A percentile compares a stretch with the other conserved stretches of the same genome.
Evolutionary conservation across 768 basidiomycete species (phyloP).

Genomic region (Cantharellus anzutake): DNA sequence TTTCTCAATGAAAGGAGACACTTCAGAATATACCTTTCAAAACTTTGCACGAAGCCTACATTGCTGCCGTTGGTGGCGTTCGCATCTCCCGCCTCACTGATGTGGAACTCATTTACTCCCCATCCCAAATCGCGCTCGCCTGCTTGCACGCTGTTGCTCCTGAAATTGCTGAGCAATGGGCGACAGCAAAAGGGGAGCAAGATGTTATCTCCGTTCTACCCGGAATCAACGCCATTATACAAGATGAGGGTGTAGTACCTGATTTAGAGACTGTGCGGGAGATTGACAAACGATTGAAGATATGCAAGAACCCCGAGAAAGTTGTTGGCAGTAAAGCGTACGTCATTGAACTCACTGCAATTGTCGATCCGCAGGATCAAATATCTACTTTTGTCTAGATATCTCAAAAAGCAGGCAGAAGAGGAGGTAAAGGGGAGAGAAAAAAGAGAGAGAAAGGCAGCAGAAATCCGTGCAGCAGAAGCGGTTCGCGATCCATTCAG

Average conservation of each 20-base stretch:
- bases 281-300: constrained; percentile 67
- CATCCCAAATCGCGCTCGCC: constrained; percentile 84
- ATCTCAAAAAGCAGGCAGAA: constrained; percentile 38
- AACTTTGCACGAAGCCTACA: constrained; percentile 37
- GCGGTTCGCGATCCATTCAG: constrained; percentile 56
- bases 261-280: constrained; percentile 71
- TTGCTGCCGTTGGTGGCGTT: constrained; percentile 44
- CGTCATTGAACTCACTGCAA: constrained; percentile 13
- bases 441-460: constrained; percentile 34
- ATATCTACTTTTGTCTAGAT: constrained; percentile 6
- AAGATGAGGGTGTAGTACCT: constrained; percentile 36
- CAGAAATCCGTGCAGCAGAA: constrained; percentile 16
- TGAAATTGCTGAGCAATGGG: constrained; percentile 42
- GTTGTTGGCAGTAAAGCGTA: constrained; percentile 78
- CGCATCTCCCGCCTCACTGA: constrained; percentile 77
- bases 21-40: constrained; percentile 33
- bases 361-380: not conserved
- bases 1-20: constrained; percentile 23
- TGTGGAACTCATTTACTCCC: constrained; percentile 77
- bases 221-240: constrained; percentile 37
- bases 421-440: constrained; percentile 49
- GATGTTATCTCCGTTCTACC: constrained; percentile 25
- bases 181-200: constrained; percentile 23
- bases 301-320: constrained; percentile 94
- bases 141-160: constrained; percentile 49